These are phyloP conservation scores for Rosa rugosa DNA, from an alignment of 306 rosid genomes.

Conservation along the genomic window DNA sequence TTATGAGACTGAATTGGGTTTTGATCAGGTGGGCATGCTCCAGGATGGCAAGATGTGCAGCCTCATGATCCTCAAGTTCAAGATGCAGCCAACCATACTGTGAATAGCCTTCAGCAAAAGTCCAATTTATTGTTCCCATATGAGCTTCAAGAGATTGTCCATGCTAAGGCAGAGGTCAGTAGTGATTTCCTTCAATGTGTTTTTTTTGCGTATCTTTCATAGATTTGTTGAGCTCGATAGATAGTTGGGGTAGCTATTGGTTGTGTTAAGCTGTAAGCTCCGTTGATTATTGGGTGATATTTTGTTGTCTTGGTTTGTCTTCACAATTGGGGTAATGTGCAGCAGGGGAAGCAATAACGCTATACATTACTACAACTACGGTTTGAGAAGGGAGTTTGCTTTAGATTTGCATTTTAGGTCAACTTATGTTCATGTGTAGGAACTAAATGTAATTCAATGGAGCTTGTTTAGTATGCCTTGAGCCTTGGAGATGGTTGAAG, in stretches of 20 bases:
- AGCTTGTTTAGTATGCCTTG: background rate
- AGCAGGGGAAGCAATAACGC: background rate
- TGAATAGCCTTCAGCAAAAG: constrained; percentile 65
- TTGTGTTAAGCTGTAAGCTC: background rate
- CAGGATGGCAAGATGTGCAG: constrained; percentile 40
- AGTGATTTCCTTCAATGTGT: background rate
- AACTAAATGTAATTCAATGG: background rate
- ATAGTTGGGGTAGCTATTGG: background rate
- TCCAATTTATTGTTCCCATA: constrained; percentile 71
- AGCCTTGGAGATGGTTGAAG: background rate
- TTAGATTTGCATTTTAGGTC: background rate
- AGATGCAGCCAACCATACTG: constrained; percentile 78
- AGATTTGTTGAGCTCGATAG: background rate
- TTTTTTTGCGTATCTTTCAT: background rate
- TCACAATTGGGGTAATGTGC: background rate
- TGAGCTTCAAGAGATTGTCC: constrained; percentile 61
- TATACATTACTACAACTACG: background rate
- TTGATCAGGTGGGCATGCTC: constrained; percentile 39
- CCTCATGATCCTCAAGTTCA: constrained; percentile 69
- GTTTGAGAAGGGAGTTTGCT: background rate
- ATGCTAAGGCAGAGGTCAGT: constrained; percentile 77
- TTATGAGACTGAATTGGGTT: background rate
- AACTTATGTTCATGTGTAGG: background rate
- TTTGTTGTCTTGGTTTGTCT: background rate
- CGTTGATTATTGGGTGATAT: background rate